Evolutionary conservation across 164 flowering plant species (phyloP).

Genomic region (Chimonanthus praecox): DNA sequence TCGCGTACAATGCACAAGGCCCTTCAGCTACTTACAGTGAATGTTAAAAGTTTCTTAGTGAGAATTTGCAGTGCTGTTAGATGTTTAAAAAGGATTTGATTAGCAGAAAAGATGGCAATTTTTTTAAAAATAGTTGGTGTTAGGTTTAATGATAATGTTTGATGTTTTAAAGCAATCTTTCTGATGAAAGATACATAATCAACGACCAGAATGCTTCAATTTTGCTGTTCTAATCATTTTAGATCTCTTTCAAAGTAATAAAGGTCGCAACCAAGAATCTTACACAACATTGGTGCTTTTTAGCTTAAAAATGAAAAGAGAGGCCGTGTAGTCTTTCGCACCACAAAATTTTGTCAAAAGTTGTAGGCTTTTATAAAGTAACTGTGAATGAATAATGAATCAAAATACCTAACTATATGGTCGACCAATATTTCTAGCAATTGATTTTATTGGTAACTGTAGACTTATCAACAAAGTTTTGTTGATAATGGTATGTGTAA

Average conservation of each 20-base stretch:
- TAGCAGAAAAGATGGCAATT: neutral
- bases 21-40: neutral
- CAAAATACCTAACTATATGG: no score
- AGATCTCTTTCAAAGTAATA: neutral
- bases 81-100: neutral
- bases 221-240: neutral
- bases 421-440: neutral
- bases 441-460: neutral
- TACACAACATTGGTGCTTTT: no score
- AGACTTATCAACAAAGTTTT: no score
- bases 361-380: no score
- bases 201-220: neutral
- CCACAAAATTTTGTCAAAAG: neutral
- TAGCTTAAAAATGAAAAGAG: neutral
- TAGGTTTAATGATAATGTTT: neutral
- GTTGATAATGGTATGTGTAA: no score
- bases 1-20: no score
- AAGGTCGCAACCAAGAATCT: neutral
- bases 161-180: neutral
- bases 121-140: neutral
- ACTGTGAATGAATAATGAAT: no score
- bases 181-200: neutral
- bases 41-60: neutral
- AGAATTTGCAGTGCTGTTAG: neutral
- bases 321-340: neutral